Percentiles rank a stretch among this genome's conserved stretches.
Evolutionary conservation across 805 yeast species (phyloP).

Genomic region (Starmerella lactis-condensi): DNA sequence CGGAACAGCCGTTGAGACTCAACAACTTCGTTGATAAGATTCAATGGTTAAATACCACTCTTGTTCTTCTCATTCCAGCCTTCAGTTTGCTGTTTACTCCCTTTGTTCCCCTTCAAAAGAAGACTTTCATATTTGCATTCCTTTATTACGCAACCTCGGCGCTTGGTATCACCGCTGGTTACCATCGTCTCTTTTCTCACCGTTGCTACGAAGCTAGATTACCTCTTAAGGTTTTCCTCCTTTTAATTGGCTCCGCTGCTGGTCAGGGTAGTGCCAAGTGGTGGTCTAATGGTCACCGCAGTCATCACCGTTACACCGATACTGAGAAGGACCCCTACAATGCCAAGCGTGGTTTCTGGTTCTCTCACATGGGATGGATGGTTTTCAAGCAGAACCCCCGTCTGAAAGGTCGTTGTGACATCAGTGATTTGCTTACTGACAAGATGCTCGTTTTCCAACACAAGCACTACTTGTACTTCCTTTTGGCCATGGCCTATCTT

Average conservation of each 20-base stretch:
- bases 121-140: constrained; percentile 37
- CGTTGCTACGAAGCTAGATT: constrained; percentile 33
- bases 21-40: constrained; percentile 54
- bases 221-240: constrained; percentile 32
- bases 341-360: constrained; percentile 59
- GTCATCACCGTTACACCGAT: constrained; percentile 79
- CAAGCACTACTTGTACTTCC: constrained; percentile 43
- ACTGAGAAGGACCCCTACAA: constrained; percentile 79
- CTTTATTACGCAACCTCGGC: constrained; percentile 42
- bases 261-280: constrained; percentile 60
- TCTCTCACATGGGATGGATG: constrained; percentile 83
- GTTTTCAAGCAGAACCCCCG: constrained; percentile 46
- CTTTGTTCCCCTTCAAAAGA: constrained; percentile 28
- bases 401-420: constrained; percentile 46
- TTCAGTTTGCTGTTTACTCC: constrained; percentile 29
- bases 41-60: constrained; percentile 51
- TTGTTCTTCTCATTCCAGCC: constrained; percentile 40
- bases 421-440: constrained; percentile 44
- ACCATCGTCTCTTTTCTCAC: constrained; percentile 63
- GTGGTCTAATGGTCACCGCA: constrained; percentile 74
- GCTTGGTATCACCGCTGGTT: constrained; percentile 63
- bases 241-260: constrained; percentile 49
- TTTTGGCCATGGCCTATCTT: constrained; percentile 33
- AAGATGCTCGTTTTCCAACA: constrained; percentile 49
- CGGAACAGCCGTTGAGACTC: constrained; percentile 60